Evolutionary conservation across 495 filamentous ascomycete genomes (phyloP).

Genomic region (Penicillium roqueforti): DNA sequence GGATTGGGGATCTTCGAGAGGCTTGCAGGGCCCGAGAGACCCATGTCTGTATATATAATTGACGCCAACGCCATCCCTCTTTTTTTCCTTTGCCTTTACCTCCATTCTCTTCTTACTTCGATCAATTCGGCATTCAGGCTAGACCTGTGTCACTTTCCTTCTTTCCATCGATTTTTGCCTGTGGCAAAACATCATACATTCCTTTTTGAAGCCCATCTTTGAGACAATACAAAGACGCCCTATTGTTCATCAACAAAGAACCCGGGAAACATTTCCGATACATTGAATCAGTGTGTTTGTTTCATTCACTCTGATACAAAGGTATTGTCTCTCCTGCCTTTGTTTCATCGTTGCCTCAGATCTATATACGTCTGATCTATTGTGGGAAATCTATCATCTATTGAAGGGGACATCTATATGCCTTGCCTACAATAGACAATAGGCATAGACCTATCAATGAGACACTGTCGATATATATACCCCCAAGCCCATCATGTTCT

Average conservation of each 20-base stretch:
- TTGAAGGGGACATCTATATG: not conserved
- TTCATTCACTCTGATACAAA: slow-evolving; percentile 17
- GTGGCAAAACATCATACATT: slow-evolving; percentile 33
- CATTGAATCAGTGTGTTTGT: slow-evolving; percentile 5
- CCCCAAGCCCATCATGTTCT: not conserved
- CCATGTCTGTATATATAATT: slow-evolving; percentile 21
- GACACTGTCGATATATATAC: slow-evolving; percentile 3
- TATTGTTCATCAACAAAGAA: slow-evolving; percentile 1
- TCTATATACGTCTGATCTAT: slow-evolving; percentile 1
- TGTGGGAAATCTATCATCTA: no score
- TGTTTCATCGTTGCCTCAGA: slow-evolving; percentile 3
- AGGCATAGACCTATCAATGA: no score
- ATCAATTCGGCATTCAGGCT: slow-evolving; percentile 34
- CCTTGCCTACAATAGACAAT: not conserved
- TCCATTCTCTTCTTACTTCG: slow-evolving; percentile 22
- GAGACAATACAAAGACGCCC: not conserved
- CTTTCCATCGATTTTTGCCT: slow-evolving; percentile 25
- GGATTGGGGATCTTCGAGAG: not conserved
- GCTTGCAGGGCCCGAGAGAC: slow-evolving; percentile 3
- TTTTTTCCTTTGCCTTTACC: slow-evolving; percentile 13
- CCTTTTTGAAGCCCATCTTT: slow-evolving; percentile 14
- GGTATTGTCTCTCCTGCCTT: slow-evolving; percentile 19
- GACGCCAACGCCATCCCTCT: slow-evolving; percentile 13
- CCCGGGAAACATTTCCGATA: not conserved
- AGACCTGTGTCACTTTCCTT: slow-evolving; percentile 37